These are phyloP conservation scores for Chlamydomonas applanata DNA, from an alignment of 139 green algal species.

Conservation along the genomic window DNA sequence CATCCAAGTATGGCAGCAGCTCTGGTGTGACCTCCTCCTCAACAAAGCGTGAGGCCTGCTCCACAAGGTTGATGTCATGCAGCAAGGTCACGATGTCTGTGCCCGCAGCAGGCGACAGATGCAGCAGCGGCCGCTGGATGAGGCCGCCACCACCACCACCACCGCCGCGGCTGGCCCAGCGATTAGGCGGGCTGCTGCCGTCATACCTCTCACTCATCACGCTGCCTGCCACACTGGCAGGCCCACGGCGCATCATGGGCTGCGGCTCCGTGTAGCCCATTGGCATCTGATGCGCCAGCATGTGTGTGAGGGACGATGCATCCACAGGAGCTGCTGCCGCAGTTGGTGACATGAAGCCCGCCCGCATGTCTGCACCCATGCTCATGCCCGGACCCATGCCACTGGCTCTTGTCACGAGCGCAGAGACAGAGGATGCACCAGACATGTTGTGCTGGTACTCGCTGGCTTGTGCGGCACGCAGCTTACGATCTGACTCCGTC, in stretches of 20 bases:
- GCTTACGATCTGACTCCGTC: no score
- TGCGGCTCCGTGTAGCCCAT: neutral
- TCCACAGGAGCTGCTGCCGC: no score
- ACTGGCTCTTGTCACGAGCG: no score
- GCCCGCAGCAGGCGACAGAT: neutral
- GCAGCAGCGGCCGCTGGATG: neutral
- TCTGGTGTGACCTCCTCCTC: neutral
- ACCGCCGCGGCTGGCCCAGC: neutral
- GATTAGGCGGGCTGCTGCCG: neutral
- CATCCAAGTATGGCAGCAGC: constrained; percentile 7
- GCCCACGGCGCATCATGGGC: neutral
- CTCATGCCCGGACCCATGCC: no score
- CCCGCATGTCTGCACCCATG: no score
- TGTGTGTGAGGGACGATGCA: no score
- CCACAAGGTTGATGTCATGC: neutral
- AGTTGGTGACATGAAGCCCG: no score
- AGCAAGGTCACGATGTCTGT: neutral
- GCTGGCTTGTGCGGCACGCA: no score
- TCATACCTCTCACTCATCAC: no score
- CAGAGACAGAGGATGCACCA: no score
- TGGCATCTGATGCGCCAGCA: no score
- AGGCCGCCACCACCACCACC: neutral
- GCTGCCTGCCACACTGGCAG: neutral
- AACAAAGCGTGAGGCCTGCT: neutral
- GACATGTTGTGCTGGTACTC: no score